A percentile compares a stretch with the other conserved stretches of the same genome.
These are phyloP conservation scores for Ustilago crameri DNA, from an alignment of 1,284 basidiomycete species.

Conservation along the genomic window DNA sequence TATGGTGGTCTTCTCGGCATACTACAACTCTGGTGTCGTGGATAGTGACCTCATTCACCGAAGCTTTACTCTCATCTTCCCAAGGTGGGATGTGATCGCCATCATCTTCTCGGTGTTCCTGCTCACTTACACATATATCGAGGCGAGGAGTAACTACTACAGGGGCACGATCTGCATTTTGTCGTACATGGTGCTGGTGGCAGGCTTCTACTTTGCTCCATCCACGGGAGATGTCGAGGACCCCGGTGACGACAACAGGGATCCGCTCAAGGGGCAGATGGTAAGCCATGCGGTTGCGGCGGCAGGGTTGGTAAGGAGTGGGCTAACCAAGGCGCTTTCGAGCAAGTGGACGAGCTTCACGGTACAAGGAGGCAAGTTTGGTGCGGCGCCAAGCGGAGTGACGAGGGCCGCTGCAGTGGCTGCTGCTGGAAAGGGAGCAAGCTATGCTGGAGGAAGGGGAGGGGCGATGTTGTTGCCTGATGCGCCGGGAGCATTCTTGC, in stretches of 20 bases:
- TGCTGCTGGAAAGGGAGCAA: slow-evolving; percentile 1
- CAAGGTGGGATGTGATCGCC: slow-evolving; percentile 96
- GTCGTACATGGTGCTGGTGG: slow-evolving; percentile 62
- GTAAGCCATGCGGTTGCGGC: slow-evolving; percentile 1
- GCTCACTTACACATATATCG: slow-evolving; percentile 98
- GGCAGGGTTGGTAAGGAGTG: slow-evolving; percentile 2
- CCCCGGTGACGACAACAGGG: slow-evolving; percentile 51
- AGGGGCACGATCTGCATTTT: slow-evolving; percentile 66
- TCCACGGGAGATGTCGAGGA: slow-evolving; percentile 55
- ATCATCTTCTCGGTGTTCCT: slow-evolving; percentile 85
- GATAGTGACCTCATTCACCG: slow-evolving; percentile 47
- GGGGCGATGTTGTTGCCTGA: slow-evolving; percentile 13
- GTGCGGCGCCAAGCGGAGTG: slow-evolving; percentile 11
- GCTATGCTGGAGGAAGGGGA: not conserved
- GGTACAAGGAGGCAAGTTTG: slow-evolving; percentile 31
- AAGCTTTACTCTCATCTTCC: slow-evolving; percentile 80
- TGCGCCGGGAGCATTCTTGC: slow-evolving; percentile 10
- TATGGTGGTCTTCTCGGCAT: slow-evolving; percentile 97
- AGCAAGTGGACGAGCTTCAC: slow-evolving; percentile 19
- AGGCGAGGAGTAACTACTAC: slow-evolving; percentile 92
- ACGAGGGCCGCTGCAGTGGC: slow-evolving; percentile 10
- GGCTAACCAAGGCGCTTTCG: not conserved
- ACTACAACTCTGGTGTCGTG: slow-evolving; percentile 83
- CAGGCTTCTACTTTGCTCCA: slow-evolving; percentile 67
- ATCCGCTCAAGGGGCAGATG: not conserved